Percentiles rank a stretch among this genome's conserved stretches.
These are phyloP conservation scores for Tranzscheliella williamsii DNA, from an alignment of 1,284 basidiomycete genomes.

Conservation along the genomic window DNA sequence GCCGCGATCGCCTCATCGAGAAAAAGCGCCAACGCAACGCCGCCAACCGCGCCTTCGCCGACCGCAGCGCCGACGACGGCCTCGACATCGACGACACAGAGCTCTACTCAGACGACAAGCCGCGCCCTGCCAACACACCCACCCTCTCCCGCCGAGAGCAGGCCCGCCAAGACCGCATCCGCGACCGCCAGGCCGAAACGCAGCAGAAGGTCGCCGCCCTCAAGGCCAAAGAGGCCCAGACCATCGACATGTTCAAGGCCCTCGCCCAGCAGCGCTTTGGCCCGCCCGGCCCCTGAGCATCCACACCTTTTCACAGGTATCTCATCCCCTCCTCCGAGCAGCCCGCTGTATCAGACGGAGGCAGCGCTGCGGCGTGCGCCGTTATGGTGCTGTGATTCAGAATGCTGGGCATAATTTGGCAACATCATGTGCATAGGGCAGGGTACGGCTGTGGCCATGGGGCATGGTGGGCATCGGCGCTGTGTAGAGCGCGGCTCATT, in stretches of 20 bases:
- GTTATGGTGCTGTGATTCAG: too few relatives aligned
- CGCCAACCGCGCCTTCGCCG: conserved; percentile 34
- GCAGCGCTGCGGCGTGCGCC: too few relatives aligned
- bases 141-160: neutral
- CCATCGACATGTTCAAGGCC: conserved; percentile 45
- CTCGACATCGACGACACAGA: conserved; percentile 37
- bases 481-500: too few relatives aligned
- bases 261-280: conserved; percentile 32
- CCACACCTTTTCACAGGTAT: too few relatives aligned
- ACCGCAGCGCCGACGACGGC: conserved; percentile 29
- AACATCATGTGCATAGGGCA: too few relatives aligned
- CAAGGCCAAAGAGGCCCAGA: conserved; percentile 29
- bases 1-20: conserved; percentile 39
- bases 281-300: too few relatives aligned
- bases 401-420: too few relatives aligned
- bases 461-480: too few relatives aligned
- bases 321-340: too few relatives aligned
- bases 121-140: neutral
- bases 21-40: conserved; percentile 13
- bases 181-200: conserved; percentile 11
- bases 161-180: conserved; percentile 5
- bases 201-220: conserved; percentile 19
- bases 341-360: too few relatives aligned
- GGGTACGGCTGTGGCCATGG: too few relatives aligned
- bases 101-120: conserved; percentile 11